A percentile compares a stretch with the other conserved stretches of the same genome.
Evolutionary conservation across 2,329 filamentous ascomycete species (phyloP).

Genomic region (Nigrospora osmanthi): DNA sequence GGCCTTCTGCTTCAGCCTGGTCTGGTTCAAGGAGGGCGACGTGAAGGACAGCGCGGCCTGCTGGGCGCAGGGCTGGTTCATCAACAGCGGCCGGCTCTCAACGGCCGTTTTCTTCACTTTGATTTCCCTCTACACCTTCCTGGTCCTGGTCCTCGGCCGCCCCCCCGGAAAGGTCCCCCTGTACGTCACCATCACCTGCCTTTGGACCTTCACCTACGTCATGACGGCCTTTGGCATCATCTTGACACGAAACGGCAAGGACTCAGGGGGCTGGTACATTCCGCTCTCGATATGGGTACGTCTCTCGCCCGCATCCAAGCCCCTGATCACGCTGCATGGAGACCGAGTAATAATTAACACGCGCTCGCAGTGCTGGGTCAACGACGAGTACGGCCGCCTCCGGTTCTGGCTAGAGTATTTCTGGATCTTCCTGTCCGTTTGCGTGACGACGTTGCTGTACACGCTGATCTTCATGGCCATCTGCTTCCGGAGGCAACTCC

Average conservation of each 20-base stretch:
- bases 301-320: neutral
- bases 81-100: neutral
- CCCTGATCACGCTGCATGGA: too few relatives aligned
- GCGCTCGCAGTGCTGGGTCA: conserved; percentile 50
- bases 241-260: conserved; percentile 37
- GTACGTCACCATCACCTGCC: neutral
- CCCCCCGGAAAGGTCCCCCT: neutral
- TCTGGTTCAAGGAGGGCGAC: neutral
- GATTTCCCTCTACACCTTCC: neutral
- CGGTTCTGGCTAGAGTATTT: conserved; percentile 54
- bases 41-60: neutral
- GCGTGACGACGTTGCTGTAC: conserved; percentile 25
- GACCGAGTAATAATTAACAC: neutral
- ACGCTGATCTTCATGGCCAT: conserved; percentile 25
- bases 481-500: conserved; percentile 12
- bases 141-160: neutral
- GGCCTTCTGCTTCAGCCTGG: neutral
- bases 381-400: conserved; percentile 37
- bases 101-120: neutral
- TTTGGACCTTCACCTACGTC: neutral
- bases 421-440: conserved; percentile 43
- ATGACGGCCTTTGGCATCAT: neutral
- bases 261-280: conserved; percentile 56
- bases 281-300: conserved; percentile 19
- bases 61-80: neutral